Conservation (phyloP, 805 yeast species). For the Saccharomycopsis oosterbeekiorum region DNA sequence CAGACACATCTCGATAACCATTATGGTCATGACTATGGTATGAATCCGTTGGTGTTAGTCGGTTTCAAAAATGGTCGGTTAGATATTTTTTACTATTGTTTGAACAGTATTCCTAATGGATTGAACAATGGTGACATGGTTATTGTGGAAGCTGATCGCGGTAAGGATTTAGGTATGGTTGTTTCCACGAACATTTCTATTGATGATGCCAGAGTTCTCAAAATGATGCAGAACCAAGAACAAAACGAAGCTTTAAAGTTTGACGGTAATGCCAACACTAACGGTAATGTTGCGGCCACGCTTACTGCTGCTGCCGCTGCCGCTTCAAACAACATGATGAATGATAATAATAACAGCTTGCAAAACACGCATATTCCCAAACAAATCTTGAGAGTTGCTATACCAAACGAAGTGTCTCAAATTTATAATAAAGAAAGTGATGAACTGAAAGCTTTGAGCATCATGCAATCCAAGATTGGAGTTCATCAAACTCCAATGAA, state of each 20-base stretch:
- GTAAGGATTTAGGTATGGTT: conserved; percentile 65
- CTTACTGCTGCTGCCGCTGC: conserved; percentile 1
- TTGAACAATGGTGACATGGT: conserved; percentile 49
- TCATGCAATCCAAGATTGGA: conserved; percentile 49
- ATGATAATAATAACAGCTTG: conserved; percentile 12
- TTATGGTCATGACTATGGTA: not conserved
- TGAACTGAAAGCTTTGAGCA: conserved; percentile 57
- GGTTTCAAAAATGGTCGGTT: conserved; percentile 72
- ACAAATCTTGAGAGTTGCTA: conserved; percentile 55
- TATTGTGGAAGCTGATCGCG: conserved; percentile 78
- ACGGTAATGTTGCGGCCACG: conserved; percentile 10
- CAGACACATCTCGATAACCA: conserved; percentile 8
- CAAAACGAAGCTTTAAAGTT: conserved; percentile 51
- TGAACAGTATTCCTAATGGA: conserved; percentile 34
- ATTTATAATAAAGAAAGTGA: conserved; percentile 50
- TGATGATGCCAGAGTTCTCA: conserved; percentile 60
- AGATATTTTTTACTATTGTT: conserved; percentile 52
- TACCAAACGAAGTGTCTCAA: conserved; percentile 48
- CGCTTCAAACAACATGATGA: conserved; percentile 11
- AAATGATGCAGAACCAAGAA: conserved; percentile 57
- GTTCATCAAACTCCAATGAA: conserved; percentile 43
- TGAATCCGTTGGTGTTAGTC: conserved; percentile 42
- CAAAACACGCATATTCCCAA: conserved; percentile 59
- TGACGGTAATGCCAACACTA: conserved; percentile 19
- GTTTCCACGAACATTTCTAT: conserved; percentile 45